phyloP scores from a whole-genome alignment of 208 protist genomes.

The Acanthamoeba lenticulata region DNA sequence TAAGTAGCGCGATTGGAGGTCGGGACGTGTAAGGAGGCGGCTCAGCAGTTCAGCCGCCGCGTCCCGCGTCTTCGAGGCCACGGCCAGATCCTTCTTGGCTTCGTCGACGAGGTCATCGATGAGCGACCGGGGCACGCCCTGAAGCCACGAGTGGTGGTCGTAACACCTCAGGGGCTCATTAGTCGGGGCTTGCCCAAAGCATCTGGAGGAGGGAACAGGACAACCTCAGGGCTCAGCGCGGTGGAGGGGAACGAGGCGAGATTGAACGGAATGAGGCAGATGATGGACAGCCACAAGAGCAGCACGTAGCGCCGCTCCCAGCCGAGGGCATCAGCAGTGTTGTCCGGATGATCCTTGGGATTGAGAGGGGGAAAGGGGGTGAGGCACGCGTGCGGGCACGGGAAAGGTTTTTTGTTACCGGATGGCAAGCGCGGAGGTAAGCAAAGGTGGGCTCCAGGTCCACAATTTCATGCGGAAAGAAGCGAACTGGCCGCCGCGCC shows the following conservation, averaged over 20 bases:
- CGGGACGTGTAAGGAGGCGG: conserved; percentile 92
- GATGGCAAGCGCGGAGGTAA: not conserved
- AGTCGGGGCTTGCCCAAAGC: too few relatives aligned
- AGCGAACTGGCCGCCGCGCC: conserved; percentile 80
- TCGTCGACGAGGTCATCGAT: conserved; percentile 83
- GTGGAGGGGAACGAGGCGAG: conserved; percentile 89
- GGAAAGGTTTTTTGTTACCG: too few relatives aligned
- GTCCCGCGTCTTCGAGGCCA: conserved; percentile 92
- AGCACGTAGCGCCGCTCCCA: conserved; percentile 97
- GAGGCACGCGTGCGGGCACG: too few relatives aligned
- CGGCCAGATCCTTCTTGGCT: conserved; percentile 87
- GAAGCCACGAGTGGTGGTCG: not conserved
- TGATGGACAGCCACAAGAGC: conserved; percentile 96
- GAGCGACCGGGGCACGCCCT: too few relatives aligned
- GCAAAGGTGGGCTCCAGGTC: conserved; percentile 78
- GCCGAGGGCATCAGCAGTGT: conserved; percentile 62
- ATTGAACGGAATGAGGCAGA: conserved; percentile 96
- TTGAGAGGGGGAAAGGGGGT: not conserved
- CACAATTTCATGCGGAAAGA: conserved; percentile 93
- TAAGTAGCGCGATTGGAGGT: conserved; percentile 81
- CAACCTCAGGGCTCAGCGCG: not conserved
- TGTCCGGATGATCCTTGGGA: conserved; percentile 68
- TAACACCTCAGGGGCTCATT: too few relatives aligned
- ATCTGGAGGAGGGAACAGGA: not conserved
- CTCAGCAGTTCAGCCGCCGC: conserved; percentile 92